A percentile compares a stretch with the other conserved stretches of the same genome.
Evolutionary conservation across 371 early-diverging fungal species (phyloP).

Genomic region (Mortierella sp.): DNA sequence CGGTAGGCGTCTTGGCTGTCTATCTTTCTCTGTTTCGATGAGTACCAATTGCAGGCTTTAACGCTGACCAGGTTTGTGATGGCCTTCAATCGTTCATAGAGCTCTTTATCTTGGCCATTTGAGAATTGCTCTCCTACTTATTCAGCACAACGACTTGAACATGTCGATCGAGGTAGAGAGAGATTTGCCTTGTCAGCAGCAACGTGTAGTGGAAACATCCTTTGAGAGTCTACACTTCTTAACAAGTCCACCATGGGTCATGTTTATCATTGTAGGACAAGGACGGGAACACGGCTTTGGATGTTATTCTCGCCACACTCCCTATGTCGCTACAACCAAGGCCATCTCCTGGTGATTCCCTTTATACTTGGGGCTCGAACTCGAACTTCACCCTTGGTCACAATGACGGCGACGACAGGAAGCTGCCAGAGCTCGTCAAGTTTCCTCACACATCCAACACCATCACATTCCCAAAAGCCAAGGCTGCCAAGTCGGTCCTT

Average conservation of each 20-base stretch:
- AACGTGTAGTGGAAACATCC: background rate
- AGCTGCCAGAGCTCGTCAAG: slow-evolving; percentile 74
- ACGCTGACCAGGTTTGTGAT: too few relatives aligned
- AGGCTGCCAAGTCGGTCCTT: slow-evolving; percentile 43
- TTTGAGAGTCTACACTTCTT: too few relatives aligned
- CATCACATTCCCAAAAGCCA: slow-evolving; percentile 53
- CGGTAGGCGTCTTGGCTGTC: slow-evolving; percentile 13
- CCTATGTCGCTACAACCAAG: slow-evolving; percentile 22
- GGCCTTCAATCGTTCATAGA: slow-evolving; percentile 39
- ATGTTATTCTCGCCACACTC: slow-evolving; percentile 57
- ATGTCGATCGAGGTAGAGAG: slow-evolving; percentile 61
- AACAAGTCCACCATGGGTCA: background rate
- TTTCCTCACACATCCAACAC: slow-evolving; percentile 58
- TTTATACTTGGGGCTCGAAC: slow-evolving; percentile 87
- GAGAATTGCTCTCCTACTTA: slow-evolving; percentile 68
- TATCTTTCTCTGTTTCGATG: too few relatives aligned
- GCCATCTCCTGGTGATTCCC: slow-evolving; percentile 60
- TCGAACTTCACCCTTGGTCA: slow-evolving; percentile 79
- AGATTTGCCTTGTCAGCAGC: background rate
- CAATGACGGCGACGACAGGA: slow-evolving; percentile 74
- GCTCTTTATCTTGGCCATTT: slow-evolving; percentile 77
- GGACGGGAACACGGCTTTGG: slow-evolving; percentile 67
- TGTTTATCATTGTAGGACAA: slow-evolving; percentile 52
- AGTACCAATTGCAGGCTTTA: background rate
- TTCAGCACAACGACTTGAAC: slow-evolving; percentile 68